A percentile compares a stretch with the other conserved stretches of the same genome.
phyloP scores from a whole-genome alignment of 1,284 basidiomycete genomes.

The Uromyces viciae-fabae region DNA sequence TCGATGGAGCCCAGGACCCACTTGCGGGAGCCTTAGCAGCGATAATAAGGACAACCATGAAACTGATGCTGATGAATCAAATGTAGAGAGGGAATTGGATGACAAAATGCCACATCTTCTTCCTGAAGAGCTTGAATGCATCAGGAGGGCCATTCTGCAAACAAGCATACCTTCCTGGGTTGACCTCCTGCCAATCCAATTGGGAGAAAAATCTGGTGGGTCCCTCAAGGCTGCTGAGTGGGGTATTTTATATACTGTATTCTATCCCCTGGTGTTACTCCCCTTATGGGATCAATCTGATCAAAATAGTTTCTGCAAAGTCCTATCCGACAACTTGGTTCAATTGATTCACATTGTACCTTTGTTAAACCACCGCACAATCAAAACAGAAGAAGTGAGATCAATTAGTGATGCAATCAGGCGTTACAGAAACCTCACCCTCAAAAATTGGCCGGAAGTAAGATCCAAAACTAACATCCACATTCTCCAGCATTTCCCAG shows the following conservation, averaged over 20 bases:
- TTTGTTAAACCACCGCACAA: not conserved
- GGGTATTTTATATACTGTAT: not conserved
- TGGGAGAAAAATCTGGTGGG: not conserved
- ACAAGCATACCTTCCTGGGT: conserved; percentile 3
- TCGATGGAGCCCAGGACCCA: too few relatives aligned
- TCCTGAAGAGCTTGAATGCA: not conserved
- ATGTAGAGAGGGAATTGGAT: not conserved
- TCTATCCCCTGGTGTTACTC: not conserved
- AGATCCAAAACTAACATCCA: conserved; percentile 16
- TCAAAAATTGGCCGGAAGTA: not conserved
- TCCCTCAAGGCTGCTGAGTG: conserved; percentile 11
- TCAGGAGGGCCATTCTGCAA: not conserved
- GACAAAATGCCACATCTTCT: conserved; percentile 5
- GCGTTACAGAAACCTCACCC: conserved; percentile 1
- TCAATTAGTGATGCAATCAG: not conserved
- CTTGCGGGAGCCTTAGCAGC: too few relatives aligned
- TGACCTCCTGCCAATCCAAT: not conserved
- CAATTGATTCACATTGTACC: not conserved
- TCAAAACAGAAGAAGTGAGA: not conserved
- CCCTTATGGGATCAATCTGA: conserved; percentile 3
- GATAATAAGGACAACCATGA: too few relatives aligned
- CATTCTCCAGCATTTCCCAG: conserved; percentile 3
- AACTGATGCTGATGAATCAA: too few relatives aligned
- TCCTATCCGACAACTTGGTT: not conserved
- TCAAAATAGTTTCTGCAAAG: not conserved